Evolutionary conservation across 768 basidiomycete genomes (phyloP).

Genomic region (Boletus subcaerulescens): DNA sequence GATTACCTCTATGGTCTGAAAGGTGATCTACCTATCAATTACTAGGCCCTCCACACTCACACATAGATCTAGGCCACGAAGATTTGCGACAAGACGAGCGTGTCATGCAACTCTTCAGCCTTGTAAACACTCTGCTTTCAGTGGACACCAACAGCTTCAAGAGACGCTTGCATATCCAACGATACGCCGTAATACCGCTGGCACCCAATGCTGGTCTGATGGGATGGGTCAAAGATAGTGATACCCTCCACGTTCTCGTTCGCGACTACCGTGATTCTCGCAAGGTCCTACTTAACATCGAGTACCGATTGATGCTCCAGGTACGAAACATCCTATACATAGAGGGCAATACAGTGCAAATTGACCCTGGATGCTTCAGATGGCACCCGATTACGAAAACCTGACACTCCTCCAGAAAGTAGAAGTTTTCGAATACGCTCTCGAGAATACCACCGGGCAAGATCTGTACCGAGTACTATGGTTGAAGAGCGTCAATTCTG

Average conservation of each 20-base stretch:
- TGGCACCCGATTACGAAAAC: slow-evolving; percentile 98
- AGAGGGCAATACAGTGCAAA: slow-evolving; percentile 29
- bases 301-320: slow-evolving; percentile 98
- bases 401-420: slow-evolving; percentile 94
- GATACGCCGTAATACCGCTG: slow-evolving; percentile 88
- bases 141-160: slow-evolving; percentile 96
- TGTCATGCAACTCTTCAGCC: slow-evolving; percentile 98
- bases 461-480: slow-evolving; percentile 95
- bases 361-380: slow-evolving; percentile 45
- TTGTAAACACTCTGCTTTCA: slow-evolving; percentile 91
- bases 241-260: slow-evolving; percentile 94
- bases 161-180: slow-evolving; percentile 90
- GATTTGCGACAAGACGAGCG: slow-evolving; percentile 98
- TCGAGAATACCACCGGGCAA: slow-evolving; percentile 98
- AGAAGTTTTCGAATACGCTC: slow-evolving; percentile 97
- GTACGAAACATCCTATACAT: slow-evolving; percentile 66
- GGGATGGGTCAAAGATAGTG: slow-evolving; percentile 95
- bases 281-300: slow-evolving; percentile 95
- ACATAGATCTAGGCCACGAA: slow-evolving; percentile 72
- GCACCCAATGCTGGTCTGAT: slow-evolving; percentile 93
- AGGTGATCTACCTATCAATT: slow-evolving; percentile 44
- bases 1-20: slow-evolving; percentile 93
- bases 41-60: not conserved
- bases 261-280: slow-evolving; percentile 94
- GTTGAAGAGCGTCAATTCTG: slow-evolving; percentile 93